Percentiles rank a stretch among this genome's conserved stretches.
Conservation (phyloP, 202 grass and related monocot genomes). For the Eragrostis tef region DNA sequence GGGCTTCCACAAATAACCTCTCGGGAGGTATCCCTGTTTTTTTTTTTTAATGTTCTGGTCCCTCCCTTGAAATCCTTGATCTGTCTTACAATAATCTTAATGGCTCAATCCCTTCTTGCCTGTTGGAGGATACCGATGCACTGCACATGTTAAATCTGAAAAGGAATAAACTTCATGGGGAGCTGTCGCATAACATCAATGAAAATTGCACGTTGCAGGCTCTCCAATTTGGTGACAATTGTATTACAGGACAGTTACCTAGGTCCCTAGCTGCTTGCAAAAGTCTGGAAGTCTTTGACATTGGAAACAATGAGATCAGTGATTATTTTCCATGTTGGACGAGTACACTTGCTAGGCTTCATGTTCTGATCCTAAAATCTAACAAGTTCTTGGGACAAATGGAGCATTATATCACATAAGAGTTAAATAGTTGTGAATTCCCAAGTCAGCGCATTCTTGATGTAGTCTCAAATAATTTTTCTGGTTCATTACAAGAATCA, state of each 20-base stretch:
- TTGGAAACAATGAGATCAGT: constrained; percentile 54
- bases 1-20: constrained; percentile 40
- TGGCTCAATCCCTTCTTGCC: constrained; percentile 48
- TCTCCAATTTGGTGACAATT: constrained; percentile 40
- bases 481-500: constrained; percentile 13
- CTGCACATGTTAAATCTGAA: constrained; percentile 43
- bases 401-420: background rate
- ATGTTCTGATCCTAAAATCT: constrained; percentile 28
- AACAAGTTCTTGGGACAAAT: constrained; percentile 21
- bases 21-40: background rate
- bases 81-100: constrained; percentile 56
- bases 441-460: constrained; percentile 36
- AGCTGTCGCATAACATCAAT: constrained; percentile 31
- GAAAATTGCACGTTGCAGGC: constrained; percentile 35
- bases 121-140: constrained; percentile 8
- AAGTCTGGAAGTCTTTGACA: constrained; percentile 45
- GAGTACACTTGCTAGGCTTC: background rate
- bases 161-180: constrained; percentile 46
- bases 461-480: constrained; percentile 44
- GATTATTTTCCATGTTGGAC: constrained; percentile 52
- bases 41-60: too few species aligned
- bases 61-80: constrained; percentile 53
- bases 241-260: constrained; percentile 50
- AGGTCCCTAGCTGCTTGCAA: constrained; percentile 18
- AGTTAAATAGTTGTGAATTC: background rate